phyloP scores from a whole-genome alignment of 2,329 filamentous ascomycete genomes.

The Orbilia quercus region DNA sequence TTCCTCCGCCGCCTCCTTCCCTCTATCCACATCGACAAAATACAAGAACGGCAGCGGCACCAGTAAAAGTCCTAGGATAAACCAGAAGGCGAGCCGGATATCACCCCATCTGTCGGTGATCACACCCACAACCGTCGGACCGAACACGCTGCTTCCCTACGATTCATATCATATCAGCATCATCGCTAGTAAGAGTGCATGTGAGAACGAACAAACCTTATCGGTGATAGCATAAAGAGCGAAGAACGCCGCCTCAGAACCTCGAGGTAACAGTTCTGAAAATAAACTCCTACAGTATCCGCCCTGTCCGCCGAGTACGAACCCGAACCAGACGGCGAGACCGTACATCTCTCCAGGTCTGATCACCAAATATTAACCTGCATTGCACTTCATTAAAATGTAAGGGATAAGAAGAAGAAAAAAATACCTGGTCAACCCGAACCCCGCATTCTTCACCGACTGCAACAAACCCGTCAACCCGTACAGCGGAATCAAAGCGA shows the following conservation, averaged over 20 bases:
- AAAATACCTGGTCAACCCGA: slow-evolving; percentile 71
- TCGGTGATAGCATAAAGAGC: slow-evolving; percentile 97
- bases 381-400: slow-evolving; percentile 66
- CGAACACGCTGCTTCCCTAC: slow-evolving; percentile 76
- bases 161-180: neutral
- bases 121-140: slow-evolving; percentile 88
- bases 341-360: slow-evolving; percentile 97
- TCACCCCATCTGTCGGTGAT: slow-evolving; percentile 87
- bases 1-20: slow-evolving; percentile 65
- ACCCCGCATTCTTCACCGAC: slow-evolving; percentile 77
- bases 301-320: slow-evolving; percentile 91
- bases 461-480: slow-evolving; percentile 89
- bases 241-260: slow-evolving; percentile 95
- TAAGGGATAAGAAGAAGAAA: neutral
- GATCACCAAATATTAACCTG: neutral
- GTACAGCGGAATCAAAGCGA: slow-evolving; percentile 92
- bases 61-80: slow-evolving; percentile 84
- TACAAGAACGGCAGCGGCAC: slow-evolving; percentile 86
- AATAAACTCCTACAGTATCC: slow-evolving; percentile 93
- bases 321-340: slow-evolving; percentile 86
- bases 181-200: neutral
- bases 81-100: slow-evolving; percentile 90
- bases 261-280: slow-evolving; percentile 91
- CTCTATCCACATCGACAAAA: slow-evolving; percentile 84
- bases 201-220: slow-evolving; percentile 67